phyloP scores from a whole-genome alignment of 805 yeast genomes.

The Monosporozyma siamensis region DNA sequence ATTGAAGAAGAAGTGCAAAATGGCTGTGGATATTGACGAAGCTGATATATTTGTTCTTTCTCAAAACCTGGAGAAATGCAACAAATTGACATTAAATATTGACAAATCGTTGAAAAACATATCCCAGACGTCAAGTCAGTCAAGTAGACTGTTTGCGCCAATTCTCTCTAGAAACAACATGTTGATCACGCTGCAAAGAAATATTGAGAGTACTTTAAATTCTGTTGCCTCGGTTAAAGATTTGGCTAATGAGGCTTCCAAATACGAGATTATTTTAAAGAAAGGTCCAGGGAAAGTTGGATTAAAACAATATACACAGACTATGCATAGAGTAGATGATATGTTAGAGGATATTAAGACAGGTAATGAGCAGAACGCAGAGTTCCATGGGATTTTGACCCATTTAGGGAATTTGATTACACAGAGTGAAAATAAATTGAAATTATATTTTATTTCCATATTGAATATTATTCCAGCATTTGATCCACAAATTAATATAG shows the following conservation, averaged over 20 bases:
- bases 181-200: conserved; percentile 44
- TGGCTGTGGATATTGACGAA: conserved; percentile 52
- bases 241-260: conserved; percentile 37
- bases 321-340: conserved; percentile 37
- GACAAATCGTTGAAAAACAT: conserved; percentile 46
- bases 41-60: conserved; percentile 78
- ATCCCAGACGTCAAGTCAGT: conserved; percentile 22
- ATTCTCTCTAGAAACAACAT: conserved; percentile 53
- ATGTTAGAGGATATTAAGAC: conserved; percentile 38
- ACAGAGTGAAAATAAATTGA: conserved; percentile 47
- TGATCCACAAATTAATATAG: conserved; percentile 37
- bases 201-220: conserved; percentile 45
- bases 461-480: conserved; percentile 36
- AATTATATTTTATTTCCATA: conserved; percentile 39
- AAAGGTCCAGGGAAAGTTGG: conserved; percentile 29
- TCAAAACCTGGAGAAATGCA: conserved; percentile 56
- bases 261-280: conserved; percentile 31
- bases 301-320: conserved; percentile 31
- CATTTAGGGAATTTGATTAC: conserved; percentile 48
- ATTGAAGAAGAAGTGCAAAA: background rate
- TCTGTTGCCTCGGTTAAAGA: conserved; percentile 42
- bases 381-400: conserved; percentile 59
- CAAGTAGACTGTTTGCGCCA: conserved; percentile 51
- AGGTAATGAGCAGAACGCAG: conserved; percentile 23
- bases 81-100: conserved; percentile 46